Percentiles rank a stretch among this genome's conserved stretches.
These are phyloP conservation scores for Tritrichomonas foetus DNA, from an alignment of 208 protist genomes.

Conservation along the genomic window DNA sequence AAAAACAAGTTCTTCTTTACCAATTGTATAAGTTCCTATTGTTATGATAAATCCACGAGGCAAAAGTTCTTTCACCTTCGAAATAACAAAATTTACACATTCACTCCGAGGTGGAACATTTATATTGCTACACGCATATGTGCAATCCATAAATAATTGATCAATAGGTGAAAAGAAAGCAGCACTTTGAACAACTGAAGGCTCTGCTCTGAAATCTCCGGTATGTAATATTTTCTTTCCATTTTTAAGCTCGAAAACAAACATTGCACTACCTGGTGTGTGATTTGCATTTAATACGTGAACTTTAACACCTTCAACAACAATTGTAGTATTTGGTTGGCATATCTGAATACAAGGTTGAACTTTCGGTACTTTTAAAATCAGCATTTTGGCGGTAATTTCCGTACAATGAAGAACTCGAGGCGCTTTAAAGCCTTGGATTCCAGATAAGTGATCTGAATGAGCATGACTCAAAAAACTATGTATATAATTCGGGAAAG, in stretches of 20 bases:
- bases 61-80: not conserved
- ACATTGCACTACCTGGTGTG: conserved; percentile 17
- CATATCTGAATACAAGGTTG: not conserved
- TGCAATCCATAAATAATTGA: conserved; percentile 28
- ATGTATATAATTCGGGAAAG: not conserved
- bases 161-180: not conserved
- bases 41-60: too few species aligned
- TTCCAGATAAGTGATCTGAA: not conserved
- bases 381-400: not conserved
- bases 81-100: not conserved
- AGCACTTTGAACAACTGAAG: not conserved
- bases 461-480: not conserved
- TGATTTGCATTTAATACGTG: conserved; percentile 7
- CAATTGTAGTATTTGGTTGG: not conserved
- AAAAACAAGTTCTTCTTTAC: not conserved
- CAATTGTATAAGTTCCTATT: conserved; percentile 30
- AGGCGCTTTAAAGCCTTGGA: not conserved
- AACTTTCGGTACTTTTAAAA: not conserved
- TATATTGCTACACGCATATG: not conserved
- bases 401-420: conserved; percentile 7
- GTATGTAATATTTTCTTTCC: conserved; percentile 35
- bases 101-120: not conserved
- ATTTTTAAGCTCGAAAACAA: not conserved
- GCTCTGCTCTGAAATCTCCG: not conserved
- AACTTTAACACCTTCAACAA: not conserved